Conservation (phyloP, 164 flowering plant species). For the Annona cherimola region DNA sequence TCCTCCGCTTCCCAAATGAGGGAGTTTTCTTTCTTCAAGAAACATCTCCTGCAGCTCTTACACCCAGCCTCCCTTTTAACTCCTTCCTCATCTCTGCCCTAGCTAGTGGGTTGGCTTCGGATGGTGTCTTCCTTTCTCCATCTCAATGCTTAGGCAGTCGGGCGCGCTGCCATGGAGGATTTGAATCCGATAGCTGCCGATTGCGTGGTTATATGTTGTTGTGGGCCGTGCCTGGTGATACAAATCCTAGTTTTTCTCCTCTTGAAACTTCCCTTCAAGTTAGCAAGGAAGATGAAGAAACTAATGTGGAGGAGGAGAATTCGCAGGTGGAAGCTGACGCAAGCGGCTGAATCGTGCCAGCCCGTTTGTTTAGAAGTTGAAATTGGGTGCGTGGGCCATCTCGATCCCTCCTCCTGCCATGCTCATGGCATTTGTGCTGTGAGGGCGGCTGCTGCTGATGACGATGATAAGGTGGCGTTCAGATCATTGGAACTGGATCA, state of each 20-base stretch:
- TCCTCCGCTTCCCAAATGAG: slow-evolving; percentile 22
- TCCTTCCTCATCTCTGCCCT: slow-evolving; percentile 10
- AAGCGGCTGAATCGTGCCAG: background rate
- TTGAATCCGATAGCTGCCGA: slow-evolving; percentile 51
- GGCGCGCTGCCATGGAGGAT: slow-evolving; percentile 48
- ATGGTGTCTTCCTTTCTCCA: too few species aligned
- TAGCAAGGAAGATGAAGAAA: slow-evolving; percentile 31
- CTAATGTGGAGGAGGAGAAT: slow-evolving; percentile 24
- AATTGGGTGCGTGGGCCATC: slow-evolving; percentile 3
- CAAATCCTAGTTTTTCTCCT: slow-evolving; percentile 48
- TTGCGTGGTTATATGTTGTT: slow-evolving; percentile 58
- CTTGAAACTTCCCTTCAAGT: slow-evolving; percentile 43
- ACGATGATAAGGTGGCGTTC: background rate
- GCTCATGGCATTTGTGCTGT: background rate
- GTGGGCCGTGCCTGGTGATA: slow-evolving; percentile 64
- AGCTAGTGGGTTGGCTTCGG: too few species aligned
- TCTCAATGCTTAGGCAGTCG: too few species aligned
- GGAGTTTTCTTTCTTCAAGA: slow-evolving; percentile 27
- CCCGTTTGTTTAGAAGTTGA: slow-evolving; percentile 6
- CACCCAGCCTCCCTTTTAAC: background rate
- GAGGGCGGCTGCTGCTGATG: background rate
- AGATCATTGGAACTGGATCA: background rate
- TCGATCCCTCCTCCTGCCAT: slow-evolving; percentile 8
- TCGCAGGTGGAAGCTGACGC: slow-evolving; percentile 9
- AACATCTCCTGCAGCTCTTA: slow-evolving; percentile 17